A percentile compares a stretch with the other conserved stretches of the same genome.
Conservation (phyloP, 148 eudicot genomes). For the Oxyria digyna region DNA sequence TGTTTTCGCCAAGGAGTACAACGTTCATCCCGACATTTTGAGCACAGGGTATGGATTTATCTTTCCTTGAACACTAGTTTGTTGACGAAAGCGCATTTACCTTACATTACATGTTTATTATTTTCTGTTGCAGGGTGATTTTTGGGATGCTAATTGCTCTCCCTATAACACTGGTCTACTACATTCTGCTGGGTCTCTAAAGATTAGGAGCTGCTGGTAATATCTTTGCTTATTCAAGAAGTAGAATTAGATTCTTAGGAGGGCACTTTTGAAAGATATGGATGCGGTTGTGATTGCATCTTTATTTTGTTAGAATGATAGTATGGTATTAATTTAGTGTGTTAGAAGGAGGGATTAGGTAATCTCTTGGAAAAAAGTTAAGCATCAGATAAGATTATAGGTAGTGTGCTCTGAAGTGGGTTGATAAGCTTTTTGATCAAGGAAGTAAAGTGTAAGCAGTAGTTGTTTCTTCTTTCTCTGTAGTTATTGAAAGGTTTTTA, state of each 20-base stretch:
- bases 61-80: background rate
- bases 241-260: background rate
- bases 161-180: constrained; percentile 48
- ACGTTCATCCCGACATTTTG: constrained; percentile 23
- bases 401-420: background rate
- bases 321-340: background rate
- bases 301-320: background rate
- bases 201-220: background rate
- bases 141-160: constrained; percentile 56
- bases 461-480: background rate
- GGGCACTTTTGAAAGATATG: constrained; percentile 2
- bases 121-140: constrained; percentile 33
- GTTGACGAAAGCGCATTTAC: background rate
- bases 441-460: background rate
- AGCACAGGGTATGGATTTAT: constrained; percentile 23
- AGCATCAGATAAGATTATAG: background rate
- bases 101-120: background rate
- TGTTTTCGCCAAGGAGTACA: constrained; percentile 29
- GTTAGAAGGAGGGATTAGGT: background rate
- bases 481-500: background rate
- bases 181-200: constrained; percentile 44
- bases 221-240: too few species aligned
- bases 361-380: background rate
- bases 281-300: background rate
- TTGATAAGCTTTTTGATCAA: background rate